A percentile compares a stretch with the other conserved stretches of the same genome.
Conservation (phyloP, 768 basidiomycete genomes). For the Xerocomus spinulosus region DNA sequence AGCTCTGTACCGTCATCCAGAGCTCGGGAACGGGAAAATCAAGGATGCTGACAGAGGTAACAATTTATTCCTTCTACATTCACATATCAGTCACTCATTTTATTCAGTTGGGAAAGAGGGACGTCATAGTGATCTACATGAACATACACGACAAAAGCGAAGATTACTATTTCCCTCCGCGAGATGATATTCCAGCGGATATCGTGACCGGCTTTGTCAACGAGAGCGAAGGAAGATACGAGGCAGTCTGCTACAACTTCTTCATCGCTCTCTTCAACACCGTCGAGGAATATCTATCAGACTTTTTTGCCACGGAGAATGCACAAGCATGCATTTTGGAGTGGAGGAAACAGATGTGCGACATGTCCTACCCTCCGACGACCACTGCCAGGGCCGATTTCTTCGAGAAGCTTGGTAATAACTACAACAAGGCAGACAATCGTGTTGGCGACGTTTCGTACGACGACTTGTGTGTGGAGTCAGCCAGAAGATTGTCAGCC, state of each 20-base stretch:
- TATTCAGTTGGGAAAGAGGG: not conserved
- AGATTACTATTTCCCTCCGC: not conserved
- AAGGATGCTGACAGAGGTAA: constrained; percentile 11
- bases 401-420: not conserved
- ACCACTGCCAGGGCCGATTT: not conserved
- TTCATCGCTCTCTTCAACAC: constrained; percentile 1
- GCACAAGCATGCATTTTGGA: not conserved
- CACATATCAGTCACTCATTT: rapidly evolving
- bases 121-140: not conserved
- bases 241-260: not conserved
- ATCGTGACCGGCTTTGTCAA: not conserved
- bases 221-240: not conserved
- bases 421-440: not conserved
- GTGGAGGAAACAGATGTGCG: too few relatives aligned
- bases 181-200: not conserved
- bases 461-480: too few relatives aligned
- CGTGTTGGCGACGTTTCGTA: too few relatives aligned
- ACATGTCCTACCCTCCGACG: not conserved
- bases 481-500: too few relatives aligned
- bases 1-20: constrained; percentile 7
- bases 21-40: constrained; percentile 15
- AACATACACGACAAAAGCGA: not conserved
- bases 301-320: not conserved
- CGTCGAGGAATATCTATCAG: not conserved
- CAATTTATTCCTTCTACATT: too few relatives aligned